Base-by-base conservation (phyloP, 2,329 filamentous ascomycete genomes). In the Penicillium sp. region DNA sequence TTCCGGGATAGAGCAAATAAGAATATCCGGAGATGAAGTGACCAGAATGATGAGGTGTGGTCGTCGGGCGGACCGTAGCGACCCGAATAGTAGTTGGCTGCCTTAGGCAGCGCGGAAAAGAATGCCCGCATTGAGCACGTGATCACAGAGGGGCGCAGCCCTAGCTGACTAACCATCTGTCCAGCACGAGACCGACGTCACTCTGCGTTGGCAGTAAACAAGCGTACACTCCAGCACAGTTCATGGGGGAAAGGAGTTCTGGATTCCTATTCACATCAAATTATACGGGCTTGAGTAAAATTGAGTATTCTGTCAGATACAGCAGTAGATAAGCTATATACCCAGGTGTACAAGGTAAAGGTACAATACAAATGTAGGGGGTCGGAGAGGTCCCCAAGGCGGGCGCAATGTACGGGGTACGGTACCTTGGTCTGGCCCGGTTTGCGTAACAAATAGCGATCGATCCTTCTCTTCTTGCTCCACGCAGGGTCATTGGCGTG, bases 11-110 rank as follows among this genome's bases (percentile, higher is more conserved):
- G 61, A 62, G 58, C 62, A 64, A 59, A 58, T 60, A 54, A 64
- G 56, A 59, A 61, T 54, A 60, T 61, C 57, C 60, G 58, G 59
- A 66, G 56, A 56, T 61, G 65, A 67, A 60, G 62, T 68, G 62
- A 65, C 60, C 57, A 58, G 33, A 60, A 62, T 61, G 61, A 54
- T 65, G 65, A 65, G 64, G 64, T 67, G 64, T 60, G 46, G 54
- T 52, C 47, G 31, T 67, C 52, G 48, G 66, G 64, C 42, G 52
- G 24, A 51, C 60, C 56, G 53, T 41, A 64, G 55, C 49, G 46
- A 56, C 66, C 66, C 56, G 43, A 48, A 42, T 53, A 55, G 67
- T 62, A 68, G n/a, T 44, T 27, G 18, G 9, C 3, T 42, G 58
- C 63, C 61, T 63, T 45, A 68, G 67, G 65, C 15, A 12, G 3